These are phyloP conservation scores for Cercospora sp. DNA, from an alignment of 2,329 filamentous ascomycete species.

Conservation along the genomic window DNA sequence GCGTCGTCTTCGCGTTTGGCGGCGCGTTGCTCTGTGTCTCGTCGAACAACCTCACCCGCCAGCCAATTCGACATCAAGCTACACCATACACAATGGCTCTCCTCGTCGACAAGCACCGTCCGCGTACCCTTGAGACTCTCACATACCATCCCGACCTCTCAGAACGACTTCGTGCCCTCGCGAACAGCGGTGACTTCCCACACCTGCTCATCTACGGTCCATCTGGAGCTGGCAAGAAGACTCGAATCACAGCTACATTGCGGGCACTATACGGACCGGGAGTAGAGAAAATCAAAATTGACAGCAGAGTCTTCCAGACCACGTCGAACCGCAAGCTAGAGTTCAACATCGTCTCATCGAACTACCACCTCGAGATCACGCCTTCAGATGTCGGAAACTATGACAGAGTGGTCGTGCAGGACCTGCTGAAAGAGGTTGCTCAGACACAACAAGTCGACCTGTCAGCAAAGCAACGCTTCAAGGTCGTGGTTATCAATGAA, in stretches of 20 bases:
- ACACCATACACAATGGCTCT: constrained; percentile 55
- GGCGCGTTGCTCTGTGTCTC: background rate
- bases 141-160: constrained; percentile 90
- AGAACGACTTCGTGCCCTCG: constrained; percentile 79
- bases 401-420: constrained; percentile 92
- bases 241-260: constrained; percentile 88
- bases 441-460: constrained; percentile 99
- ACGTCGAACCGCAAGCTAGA: constrained; percentile 93
- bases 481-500: constrained; percentile 99
- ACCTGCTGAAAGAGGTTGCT: constrained; percentile 93
- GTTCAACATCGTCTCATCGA: constrained; percentile 96
- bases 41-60: background rate
- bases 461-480: constrained; percentile 86
- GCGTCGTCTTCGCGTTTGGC: background rate
- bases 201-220: constrained; percentile 97
- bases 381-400: constrained; percentile 96
- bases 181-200: constrained; percentile 94
- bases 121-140: constrained; percentile 71
- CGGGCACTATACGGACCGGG: constrained; percentile 94
- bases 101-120: constrained; percentile 66
- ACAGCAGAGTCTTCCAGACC: constrained; percentile 94
- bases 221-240: constrained; percentile 96
- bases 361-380: constrained; percentile 98
- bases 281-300: constrained; percentile 99
- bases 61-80: background rate